phyloP scores from a whole-genome alignment of 441 rosid species.

The Capsella rubella region DNA sequence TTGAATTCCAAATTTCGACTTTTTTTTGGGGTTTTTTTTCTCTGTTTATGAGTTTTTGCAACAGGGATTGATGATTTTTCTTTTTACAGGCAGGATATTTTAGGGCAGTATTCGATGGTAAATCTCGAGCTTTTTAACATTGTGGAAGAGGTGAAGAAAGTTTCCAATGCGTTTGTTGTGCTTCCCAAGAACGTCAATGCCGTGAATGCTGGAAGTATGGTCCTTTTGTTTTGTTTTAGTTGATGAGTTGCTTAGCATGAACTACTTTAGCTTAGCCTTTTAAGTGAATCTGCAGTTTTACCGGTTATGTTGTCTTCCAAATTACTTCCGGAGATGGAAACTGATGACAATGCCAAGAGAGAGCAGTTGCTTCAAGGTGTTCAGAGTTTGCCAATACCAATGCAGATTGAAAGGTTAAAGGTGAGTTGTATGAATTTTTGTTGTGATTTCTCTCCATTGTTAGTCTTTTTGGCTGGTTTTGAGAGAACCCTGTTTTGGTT shows the following conservation, averaged over 20 bases:
- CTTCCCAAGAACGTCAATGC: constrained; percentile 93
- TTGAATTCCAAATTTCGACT: neutral
- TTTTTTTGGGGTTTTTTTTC: neutral
- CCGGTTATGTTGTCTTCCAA: constrained; percentile 98
- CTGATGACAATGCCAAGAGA: constrained; percentile 77
- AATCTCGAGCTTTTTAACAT: constrained; percentile 95
- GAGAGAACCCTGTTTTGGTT: constrained; percentile 16
- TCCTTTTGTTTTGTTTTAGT: neutral
- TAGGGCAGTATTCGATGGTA: constrained; percentile 94
- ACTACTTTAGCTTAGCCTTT: constrained; percentile 12
- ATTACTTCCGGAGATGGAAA: constrained; percentile 93
- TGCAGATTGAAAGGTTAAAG: constrained; percentile 84
- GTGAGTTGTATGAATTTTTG: constrained; percentile 43
- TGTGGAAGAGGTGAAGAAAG: constrained; percentile 84
- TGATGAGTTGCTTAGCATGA: neutral
- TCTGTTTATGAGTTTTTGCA: neutral
- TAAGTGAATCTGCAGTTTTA: constrained; percentile 61
- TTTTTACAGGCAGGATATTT: constrained; percentile 79
- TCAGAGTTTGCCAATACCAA: constrained; percentile 76
- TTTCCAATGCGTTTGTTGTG: constrained; percentile 88
- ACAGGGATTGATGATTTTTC: neutral
- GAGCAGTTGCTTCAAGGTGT: constrained; percentile 91
- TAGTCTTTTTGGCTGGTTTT: constrained; percentile 13
- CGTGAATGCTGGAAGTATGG: constrained; percentile 77
- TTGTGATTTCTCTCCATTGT: neutral